Evolutionary conservation across 2,329 filamentous ascomycete species (phyloP), one percentile per base, ranked within the genome.

Genomic region (Dendrostoma leiphaemia): DNA sequence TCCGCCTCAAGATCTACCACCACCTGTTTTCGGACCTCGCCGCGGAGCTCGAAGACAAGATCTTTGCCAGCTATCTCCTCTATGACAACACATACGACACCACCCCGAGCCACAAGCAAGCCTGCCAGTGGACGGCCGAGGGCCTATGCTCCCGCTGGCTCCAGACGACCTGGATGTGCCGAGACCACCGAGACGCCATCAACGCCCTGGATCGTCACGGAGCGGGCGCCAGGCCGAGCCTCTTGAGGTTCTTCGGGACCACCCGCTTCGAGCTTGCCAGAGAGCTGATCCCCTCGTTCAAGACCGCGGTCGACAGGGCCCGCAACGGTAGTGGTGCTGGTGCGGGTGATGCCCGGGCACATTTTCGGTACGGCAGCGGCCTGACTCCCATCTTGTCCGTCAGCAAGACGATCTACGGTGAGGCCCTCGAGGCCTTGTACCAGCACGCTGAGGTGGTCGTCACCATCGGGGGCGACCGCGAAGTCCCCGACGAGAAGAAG

Each of bases 41-140:
- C 34, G 34, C 47, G 21, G 35, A 26, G 3, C 47, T 49, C 21
- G 28, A 34, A 6, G 47, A 49, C 24, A 38, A 49, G 23, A 23
- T 49, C 47, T 49, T 49, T 24, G 47, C 47, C 34, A 29, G 15
- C 21, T 49, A 40, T 34, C 24, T 38, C 32, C 23, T 49, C 24
- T 38, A 24, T 17, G 34, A 38, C 34, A 15, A 38, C 34, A 40
- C 24, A n/a, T 49, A 49, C 47, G 34, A 49, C 15, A 8, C 15
- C 23, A 49, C 47, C 5, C 34, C 32, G 4, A 29, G 23, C n/a
- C 35, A 38, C 32, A 49, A 49, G 34, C 34, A 29, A 19, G 9
- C 23, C 21, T 49, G 47, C 35, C 24, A 49, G 34, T 38, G 32
- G 34, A 29, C n/a, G 24, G 19, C 26, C 15, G 24, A 40, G 4